Base-by-base conservation (phyloP, 345 rosid species). In the Carallia pectinifolia region DNA sequence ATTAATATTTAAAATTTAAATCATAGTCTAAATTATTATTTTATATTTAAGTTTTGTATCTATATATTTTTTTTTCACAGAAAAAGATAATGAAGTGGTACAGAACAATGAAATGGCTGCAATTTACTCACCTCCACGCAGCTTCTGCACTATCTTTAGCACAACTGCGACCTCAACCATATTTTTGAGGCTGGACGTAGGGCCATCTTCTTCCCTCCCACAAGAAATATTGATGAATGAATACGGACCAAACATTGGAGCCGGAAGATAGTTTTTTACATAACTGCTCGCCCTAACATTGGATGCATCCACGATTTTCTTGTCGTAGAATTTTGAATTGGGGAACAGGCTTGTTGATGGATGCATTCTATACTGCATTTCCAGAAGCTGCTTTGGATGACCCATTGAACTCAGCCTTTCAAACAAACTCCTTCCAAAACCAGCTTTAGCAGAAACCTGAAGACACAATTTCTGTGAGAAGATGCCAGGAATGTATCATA, bases 321-420 rank as follows among this genome's bases (percentile, higher is more conserved):
- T 80, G 50, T 2, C 8, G n/a, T 91, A 89, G 71, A 91, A 87
- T 6, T 69, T 70, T 48, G 52, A 66, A 66, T 78, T 91, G 0
- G 97, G 95, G 52, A 91, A 89, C 61, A 3, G 56, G 69, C 93
- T 86, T 19, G 89, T 89, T 0, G 81, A 74, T 6, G 95, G 97
- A 80, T 91, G 97, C 97, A 91, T 91, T 29, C 97, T 75, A 71
- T 89, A 87, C 70, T 89, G 97, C 44, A 79, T 80, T 63, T 83
- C 68, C 6, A 91, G 67, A 33, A 85, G 81, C 47, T 88, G 89
- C 55, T 82, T 88, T 3, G 71, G 1, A 19, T 86, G 79, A 13
- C 82, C 87, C 48, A 86, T 67, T 0, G 64, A 7, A 40, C 71
- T 85, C 73, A 90, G 70, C 71, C 97, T 87, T 47, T 85, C 87